Base-by-base conservation (phyloP, 495 filamentous ascomycete species). In the Thozetella sp. region DNA sequence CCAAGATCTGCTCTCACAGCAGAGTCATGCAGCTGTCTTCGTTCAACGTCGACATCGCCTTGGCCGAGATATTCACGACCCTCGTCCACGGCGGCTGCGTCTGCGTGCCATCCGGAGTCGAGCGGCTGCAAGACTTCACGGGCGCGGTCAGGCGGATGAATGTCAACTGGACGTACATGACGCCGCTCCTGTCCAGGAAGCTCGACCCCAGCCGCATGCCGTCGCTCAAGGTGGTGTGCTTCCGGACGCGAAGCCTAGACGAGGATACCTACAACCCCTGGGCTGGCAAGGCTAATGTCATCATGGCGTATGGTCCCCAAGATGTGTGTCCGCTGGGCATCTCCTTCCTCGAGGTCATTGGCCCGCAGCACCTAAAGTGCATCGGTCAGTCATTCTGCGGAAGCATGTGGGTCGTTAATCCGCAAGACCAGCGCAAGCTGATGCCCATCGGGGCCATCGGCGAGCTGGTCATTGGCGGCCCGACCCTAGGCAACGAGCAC, bases 11-110 rank as follows among this genome's bases (percentile, higher is more conserved):
- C 34, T 63, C 77, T 0, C 65, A 70, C 0, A 84, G 83, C 17
- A 73, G 86, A 3, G 80, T 87, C 9, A 77, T 92, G 61, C 89
- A 92, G 59, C 85, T 89, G 55, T 86, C 88, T 1, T 86, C 85
- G 50, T 90, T 86, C 64, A 85, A 86, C 1, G 89, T 90, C 40
- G 90, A 93, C 59, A 81, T 86, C 25, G 85, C 85, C 46, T 76
- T 91, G 20, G 67, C 83, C 2, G 89, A 92, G 56, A 85, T 89
- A 2, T 82, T 90, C 54, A 84, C 86, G 3, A 86, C 86, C 0
- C 71, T 93, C 1, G 84, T 85, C 9, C 63, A 72, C 22, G 82
- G 82, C 4, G 81, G 74, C 20, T 80, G 77, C 55, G 70, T 85
- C 24, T 84, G 81, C 56, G 64, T 85, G 22, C 80, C 80, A 2